These are phyloP conservation scores for Trichophyton rubrum DNA, from an alignment of 2,329 filamentous ascomycete genomes.

Conservation along the genomic window DNA sequence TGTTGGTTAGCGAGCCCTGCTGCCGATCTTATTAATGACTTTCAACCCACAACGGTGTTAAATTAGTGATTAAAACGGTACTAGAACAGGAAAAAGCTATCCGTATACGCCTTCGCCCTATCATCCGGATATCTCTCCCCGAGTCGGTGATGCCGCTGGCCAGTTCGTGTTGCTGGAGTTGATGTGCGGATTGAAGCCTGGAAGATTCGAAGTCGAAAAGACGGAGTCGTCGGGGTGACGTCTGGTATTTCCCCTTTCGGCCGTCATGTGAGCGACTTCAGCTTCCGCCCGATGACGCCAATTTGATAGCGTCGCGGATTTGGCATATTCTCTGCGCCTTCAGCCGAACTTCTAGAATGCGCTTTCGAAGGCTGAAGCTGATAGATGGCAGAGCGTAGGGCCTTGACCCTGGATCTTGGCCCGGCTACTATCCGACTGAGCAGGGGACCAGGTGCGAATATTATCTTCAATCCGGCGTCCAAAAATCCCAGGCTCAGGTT, in stretches of 20 bases:
- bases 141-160: neutral
- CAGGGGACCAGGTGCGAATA: neutral
- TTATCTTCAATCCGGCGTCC: neutral
- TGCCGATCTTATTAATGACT: neutral
- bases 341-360: neutral
- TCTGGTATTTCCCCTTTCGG: neutral
- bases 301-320: neutral
- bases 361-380: neutral
- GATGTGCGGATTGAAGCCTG: neutral
- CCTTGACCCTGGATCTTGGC: neutral
- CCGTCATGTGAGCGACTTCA: neutral
- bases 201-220: neutral
- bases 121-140: neutral
- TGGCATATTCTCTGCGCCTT: neutral
- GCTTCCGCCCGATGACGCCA: neutral
- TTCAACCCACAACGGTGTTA: neutral
- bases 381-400: neutral
- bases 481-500: no score
- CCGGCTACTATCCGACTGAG: slow-evolving; percentile 1
- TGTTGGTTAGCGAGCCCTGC: neutral
- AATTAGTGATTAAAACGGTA: neutral
- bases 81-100: neutral
- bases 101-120: neutral
- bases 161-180: neutral
- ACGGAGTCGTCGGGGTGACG: neutral